phyloP scores from a whole-genome alignment of 1,139 yeast genomes.

The Citeromyces hawaiiensis region DNA sequence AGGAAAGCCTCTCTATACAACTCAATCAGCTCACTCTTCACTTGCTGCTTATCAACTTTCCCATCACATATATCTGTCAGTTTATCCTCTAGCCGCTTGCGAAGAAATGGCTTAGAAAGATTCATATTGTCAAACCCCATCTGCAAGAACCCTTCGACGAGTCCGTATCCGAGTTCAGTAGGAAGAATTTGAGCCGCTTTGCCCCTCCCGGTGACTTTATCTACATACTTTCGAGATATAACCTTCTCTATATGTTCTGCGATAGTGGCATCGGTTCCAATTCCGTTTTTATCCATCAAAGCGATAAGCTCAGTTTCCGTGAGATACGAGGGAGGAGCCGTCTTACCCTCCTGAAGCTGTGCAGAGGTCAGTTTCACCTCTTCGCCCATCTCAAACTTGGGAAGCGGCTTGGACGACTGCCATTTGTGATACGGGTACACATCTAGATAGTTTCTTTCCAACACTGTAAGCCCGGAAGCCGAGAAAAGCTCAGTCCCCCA shows the following conservation, averaged over 20 bases:
- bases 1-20: slow-evolving; percentile 51
- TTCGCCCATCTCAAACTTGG: slow-evolving; percentile 48
- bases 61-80: slow-evolving; percentile 65
- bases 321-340: slow-evolving; percentile 69
- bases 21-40: slow-evolving; percentile 39
- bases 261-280: slow-evolving; percentile 98
- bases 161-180: slow-evolving; percentile 71
- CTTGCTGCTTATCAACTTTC: slow-evolving; percentile 32
- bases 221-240: slow-evolving; percentile 49
- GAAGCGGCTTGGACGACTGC: slow-evolving; percentile 59
- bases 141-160: slow-evolving; percentile 79
- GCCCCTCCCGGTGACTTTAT: slow-evolving; percentile 24
- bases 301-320: slow-evolving; percentile 90
- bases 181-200: slow-evolving; percentile 45
- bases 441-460: slow-evolving; percentile 65
- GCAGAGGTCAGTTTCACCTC: slow-evolving; percentile 36
- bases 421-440: slow-evolving; percentile 71
- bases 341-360: slow-evolving; percentile 57
- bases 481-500: slow-evolving; percentile 74
- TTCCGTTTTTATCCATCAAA: slow-evolving; percentile 93
- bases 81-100: slow-evolving; percentile 63
- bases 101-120: slow-evolving; percentile 76
- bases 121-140: slow-evolving; percentile 63
- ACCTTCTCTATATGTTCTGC: slow-evolving; percentile 94
- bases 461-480: slow-evolving; percentile 60